Evolutionary conservation across 805 yeast genomes (phyloP).

Genomic region (Metschnikowia lochheadii): DNA sequence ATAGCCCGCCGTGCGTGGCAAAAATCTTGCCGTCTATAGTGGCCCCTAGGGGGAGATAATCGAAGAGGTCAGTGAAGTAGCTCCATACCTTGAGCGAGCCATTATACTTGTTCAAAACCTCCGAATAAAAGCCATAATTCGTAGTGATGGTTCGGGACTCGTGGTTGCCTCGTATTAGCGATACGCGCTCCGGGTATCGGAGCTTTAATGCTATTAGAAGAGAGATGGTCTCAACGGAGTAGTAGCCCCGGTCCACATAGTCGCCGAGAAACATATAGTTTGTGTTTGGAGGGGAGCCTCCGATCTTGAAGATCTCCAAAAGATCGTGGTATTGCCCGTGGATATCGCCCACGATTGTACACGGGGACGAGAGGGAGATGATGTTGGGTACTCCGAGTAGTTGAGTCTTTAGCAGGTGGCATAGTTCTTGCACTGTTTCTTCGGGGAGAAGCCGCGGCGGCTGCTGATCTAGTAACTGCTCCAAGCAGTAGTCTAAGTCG

Average conservation of each 20-base stretch:
- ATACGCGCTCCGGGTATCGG: constrained; percentile 80
- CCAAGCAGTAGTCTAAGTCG: constrained; percentile 42
- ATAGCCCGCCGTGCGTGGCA: constrained; percentile 95
- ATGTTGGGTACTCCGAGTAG: constrained; percentile 81
- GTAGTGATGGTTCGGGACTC: constrained; percentile 96
- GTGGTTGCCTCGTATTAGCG: constrained; percentile 88
- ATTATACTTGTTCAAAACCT: constrained; percentile 87
- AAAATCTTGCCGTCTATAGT: constrained; percentile 86
- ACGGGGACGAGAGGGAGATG: constrained; percentile 77
- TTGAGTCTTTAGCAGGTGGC: constrained; percentile 67
- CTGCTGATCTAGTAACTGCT: constrained; percentile 36
- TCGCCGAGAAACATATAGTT: constrained; percentile 92
- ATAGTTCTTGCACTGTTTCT: constrained; percentile 36
- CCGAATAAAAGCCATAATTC: constrained; percentile 94
- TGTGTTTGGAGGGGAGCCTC: constrained; percentile 90
- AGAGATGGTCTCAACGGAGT: constrained; percentile 88
- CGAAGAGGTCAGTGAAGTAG: constrained; percentile 88
- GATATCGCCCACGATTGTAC: constrained; percentile 94
- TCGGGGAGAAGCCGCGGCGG: constrained; percentile 43
- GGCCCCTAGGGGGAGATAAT: constrained; percentile 58
- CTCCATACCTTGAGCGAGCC: constrained; percentile 71
- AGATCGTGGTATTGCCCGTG: constrained; percentile 97
- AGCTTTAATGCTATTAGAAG: constrained; percentile 77
- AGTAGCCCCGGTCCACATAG: constrained; percentile 93
- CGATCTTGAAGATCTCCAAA: constrained; percentile 87